A percentile compares a stretch with the other conserved stretches of the same genome.
These are phyloP conservation scores for Lactifluus hygrophoroides DNA, from an alignment of 768 basidiomycete species.

Conservation along the genomic window DNA sequence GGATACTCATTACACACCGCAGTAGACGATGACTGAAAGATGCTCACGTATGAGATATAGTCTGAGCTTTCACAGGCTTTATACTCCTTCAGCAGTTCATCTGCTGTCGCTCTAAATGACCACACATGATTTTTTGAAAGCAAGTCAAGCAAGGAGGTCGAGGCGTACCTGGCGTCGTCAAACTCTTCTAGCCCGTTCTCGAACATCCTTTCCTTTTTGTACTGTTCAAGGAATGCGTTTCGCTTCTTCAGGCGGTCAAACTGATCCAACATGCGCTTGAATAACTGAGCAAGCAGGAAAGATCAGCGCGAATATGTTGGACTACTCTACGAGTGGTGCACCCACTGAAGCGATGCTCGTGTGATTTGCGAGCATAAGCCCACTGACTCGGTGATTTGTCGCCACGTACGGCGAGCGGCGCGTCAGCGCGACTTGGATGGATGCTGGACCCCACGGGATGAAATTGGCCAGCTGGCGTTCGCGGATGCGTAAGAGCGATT, in stretches of 20 bases:
- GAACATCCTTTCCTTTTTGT: constrained; percentile 96
- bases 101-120: constrained; percentile 61
- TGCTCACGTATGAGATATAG: constrained; percentile 79
- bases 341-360: constrained; percentile 94
- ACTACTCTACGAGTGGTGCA: constrained; percentile 14
- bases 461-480: constrained; percentile 96
- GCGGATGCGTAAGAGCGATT: constrained; percentile 92
- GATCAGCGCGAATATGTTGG: neutral
- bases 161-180: constrained; percentile 82
- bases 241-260: constrained; percentile 81
- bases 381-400: constrained; percentile 90
- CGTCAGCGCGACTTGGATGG: constrained; percentile 94
- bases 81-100: constrained; percentile 88
- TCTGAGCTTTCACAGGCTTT: constrained; percentile 93
- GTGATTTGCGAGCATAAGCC: constrained; percentile 97
- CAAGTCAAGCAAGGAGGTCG: neutral
- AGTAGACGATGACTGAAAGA: neutral
- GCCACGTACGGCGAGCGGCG: constrained; percentile 82
- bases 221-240: constrained; percentile 94
- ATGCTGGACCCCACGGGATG: constrained; percentile 98
- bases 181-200: constrained; percentile 91
- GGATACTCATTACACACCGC: neutral
- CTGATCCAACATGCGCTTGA: constrained; percentile 93
- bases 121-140: neutral
- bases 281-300: constrained; percentile 45